Base-by-base conservation (phyloP, 78 protist genomes). In the Dictyostelium firmibasis region DNA sequence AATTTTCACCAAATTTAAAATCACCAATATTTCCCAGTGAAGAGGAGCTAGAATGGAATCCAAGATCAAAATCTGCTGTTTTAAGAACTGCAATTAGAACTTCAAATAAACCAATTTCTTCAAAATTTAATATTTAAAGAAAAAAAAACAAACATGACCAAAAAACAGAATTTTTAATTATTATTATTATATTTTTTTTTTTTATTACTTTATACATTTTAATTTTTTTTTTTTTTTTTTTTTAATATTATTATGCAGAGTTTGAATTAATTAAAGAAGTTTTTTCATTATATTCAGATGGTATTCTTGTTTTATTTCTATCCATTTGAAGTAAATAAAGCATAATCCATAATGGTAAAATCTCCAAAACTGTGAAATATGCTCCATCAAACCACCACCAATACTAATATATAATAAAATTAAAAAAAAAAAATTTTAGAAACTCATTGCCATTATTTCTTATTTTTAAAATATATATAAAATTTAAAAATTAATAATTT, bases 311-410 rank as follows among this genome's bases (percentile, higher is more conserved):
- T 29, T 69, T 69, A n/a, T 57, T 82, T n/a, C 60, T 47, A 83
- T 64, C 78, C 82, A 81, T 81, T 69, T 41, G 69, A 13, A 88
- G 50, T 41, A 81, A 23, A 76, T 88, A 88, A 4, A 88, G 36
- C 85, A 81, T 88, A 1, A 88, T 88, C 84, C 69, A 60, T 18
- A 88, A 27, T 62, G 94, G 94, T 10, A 88, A 50, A 47, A 88
- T 47, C 36, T 88, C 94, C 6, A 88, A 60, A 25, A 31, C n/a
- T 69, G 33, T 31, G 62, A 29, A 88, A 69, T 81, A 88, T 3
- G 53, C 79, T 2, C 83, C 94, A 88, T 88, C 86, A 81, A 88
- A 88, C 94, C 94, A 88, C 93, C 93, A 88, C 93, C 93, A 86
- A 31, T 31, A 13, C 93, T 86, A 60, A 13, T 41, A 10, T n/a